Evolutionary conservation across 345 rosid species (phyloP).

Genomic region (Boechera retrofracta): DNA sequence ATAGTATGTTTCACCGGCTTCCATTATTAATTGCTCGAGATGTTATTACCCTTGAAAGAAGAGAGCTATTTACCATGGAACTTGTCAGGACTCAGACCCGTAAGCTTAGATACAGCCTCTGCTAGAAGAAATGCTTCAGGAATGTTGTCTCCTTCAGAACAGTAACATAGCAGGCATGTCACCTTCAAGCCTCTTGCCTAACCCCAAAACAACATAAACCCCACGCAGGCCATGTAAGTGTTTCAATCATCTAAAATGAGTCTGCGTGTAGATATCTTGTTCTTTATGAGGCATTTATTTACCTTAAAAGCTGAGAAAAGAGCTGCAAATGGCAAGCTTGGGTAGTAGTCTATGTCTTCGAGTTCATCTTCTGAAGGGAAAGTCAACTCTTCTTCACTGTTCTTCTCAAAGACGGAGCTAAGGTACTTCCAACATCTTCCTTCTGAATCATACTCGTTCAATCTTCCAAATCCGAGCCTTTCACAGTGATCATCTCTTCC

Average conservation of each 20-base stretch:
- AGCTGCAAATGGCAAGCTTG: conserved; percentile 95
- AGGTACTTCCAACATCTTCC: conserved; percentile 90
- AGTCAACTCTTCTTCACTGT: conserved; percentile 41
- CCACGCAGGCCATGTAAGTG: conserved; percentile 7
- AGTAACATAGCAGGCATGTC: conserved; percentile 85
- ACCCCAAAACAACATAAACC: conserved; percentile 33
- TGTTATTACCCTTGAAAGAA: conserved; percentile 13
- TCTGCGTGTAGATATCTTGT: not conserved
- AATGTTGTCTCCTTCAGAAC: conserved; percentile 96
- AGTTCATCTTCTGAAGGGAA: conserved; percentile 78
- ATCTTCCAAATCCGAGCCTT: conserved; percentile 75
- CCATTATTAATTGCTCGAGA: not conserved
- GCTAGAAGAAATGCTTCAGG: conserved; percentile 79
- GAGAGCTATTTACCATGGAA: conserved; percentile 52
- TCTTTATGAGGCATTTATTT: not conserved
- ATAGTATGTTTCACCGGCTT: not conserved
- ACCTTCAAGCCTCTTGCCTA: conserved; percentile 87
- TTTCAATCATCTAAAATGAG: conserved; percentile 4
- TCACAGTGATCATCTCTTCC: conserved; percentile 83
- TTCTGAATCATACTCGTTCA: conserved; percentile 69
- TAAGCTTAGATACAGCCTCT: conserved; percentile 68
- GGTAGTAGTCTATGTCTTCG: conserved; percentile 84
- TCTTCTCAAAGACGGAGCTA: conserved; percentile 64
- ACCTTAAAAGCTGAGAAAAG: conserved; percentile 92
- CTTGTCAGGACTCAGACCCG: conserved; percentile 50